A percentile compares a stretch with the other conserved stretches of the same genome.
phyloP scores from a whole-genome alignment of 257 asterid genomes.

The Solanum pimpinellifolium region DNA sequence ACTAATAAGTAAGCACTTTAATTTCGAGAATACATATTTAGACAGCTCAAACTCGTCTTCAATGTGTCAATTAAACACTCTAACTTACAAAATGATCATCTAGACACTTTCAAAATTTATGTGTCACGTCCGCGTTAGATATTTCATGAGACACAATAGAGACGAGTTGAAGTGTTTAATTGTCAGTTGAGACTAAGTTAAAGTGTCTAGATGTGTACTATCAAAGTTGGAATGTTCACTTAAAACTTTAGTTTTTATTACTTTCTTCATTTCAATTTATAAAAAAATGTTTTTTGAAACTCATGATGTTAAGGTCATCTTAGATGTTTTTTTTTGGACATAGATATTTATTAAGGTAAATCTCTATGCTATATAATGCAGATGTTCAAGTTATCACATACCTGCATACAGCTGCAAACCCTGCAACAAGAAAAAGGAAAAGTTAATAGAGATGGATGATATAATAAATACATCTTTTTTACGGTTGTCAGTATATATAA shows the following conservation, averaged over 20 bases:
- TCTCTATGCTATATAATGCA: not conserved
- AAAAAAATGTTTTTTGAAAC: not conserved
- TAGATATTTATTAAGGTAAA: not conserved
- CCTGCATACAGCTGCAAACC: constrained; percentile 49
- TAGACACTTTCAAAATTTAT: not conserved
- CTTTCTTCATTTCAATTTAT: not conserved
- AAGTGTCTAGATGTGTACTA: not conserved
- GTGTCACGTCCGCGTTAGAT: too few relatives aligned
- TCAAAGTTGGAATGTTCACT: not conserved
- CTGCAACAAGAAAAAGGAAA: constrained; percentile 10
- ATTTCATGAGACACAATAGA: not conserved
- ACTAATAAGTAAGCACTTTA: not conserved
- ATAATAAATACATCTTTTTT: not conserved
- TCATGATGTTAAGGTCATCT: not conserved
- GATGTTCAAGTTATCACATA: not conserved
- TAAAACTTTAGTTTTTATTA: not conserved
- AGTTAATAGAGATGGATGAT: not conserved
- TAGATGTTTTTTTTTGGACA: not conserved
- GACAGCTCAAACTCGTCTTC: not conserved
- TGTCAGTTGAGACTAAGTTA: not conserved
- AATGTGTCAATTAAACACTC: not conserved
- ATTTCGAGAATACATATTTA: not conserved
- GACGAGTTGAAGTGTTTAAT: not conserved
- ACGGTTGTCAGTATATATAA: not conserved
- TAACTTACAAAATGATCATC: too few relatives aligned